Base-by-base conservation (phyloP, 345 rosid genomes). In the Theobroma cacao region DNA sequence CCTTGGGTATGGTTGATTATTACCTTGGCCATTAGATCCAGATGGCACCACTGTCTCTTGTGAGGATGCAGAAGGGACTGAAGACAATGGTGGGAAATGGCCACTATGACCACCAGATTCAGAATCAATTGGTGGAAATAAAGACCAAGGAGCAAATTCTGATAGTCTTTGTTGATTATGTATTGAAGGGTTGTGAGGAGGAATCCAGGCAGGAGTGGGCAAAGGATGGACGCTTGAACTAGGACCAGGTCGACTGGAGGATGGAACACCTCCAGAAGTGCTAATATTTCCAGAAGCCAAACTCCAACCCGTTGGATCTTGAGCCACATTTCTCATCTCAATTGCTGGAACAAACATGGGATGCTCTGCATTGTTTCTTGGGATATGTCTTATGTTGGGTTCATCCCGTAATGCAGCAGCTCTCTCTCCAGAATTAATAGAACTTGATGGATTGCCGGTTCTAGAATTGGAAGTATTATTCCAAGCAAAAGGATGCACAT, bases 131-230 rank as follows among this genome's bases (percentile, higher is more conserved):
- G 85, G 80, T 53, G 93, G 94, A 85, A 90, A 91, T 77, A 92
- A 82, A 79, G 95, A 87, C 95, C 97, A 88, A 52, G 94, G 89
- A 79, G 89, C 79, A 77, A 88, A 78, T 74, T 93, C 98, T 7
- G 90, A 59, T 70, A 79, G 75, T 81, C 90, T 84, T 75, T 84
- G 89, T 52, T 80, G 86, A 88, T 82, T 85, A 72, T 82, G 84
- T 20, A 81, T 13, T 47, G 88, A 41, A 1, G 85, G 75, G 72
- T 72, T 86, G 64, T 47, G 87, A 70, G 84, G 87, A 77, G 91
- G 78, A 74, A 86, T 67, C 94, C 92, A 89, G 26, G 91, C 30
- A 52, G 94, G 85, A 78, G 66, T 30, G 18, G 88, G 86, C 74
- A 80, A 83, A 48, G 87, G 80, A 86, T 82, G 91, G 48, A 80